Conservation (phyloP, 2,329 filamentous ascomycete species). For the Septoria linicola region DNA sequence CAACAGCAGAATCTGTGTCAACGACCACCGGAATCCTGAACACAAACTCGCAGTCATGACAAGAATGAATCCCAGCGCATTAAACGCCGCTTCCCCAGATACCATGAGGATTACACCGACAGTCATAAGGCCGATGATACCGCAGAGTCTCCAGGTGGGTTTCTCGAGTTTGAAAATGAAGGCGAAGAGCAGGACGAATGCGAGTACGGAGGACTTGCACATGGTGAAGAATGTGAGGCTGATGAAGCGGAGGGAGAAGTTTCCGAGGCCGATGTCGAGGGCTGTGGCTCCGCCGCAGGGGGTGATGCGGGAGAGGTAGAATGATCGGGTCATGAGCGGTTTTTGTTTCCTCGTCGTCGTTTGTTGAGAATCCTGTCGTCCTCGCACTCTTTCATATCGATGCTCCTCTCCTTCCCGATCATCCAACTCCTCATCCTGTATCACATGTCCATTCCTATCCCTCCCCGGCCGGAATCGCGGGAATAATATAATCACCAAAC, state of each 20-base stretch:
- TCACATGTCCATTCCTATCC: conserved; percentile 28
- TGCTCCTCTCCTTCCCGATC: conserved; percentile 16
- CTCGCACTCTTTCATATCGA: conserved; percentile 23
- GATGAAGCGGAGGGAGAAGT: conserved; percentile 94
- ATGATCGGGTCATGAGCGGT: conserved; percentile 77
- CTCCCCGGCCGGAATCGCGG: conserved; percentile 74
- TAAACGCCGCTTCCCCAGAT: conserved; percentile 87
- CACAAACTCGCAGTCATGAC: conserved; percentile 94
- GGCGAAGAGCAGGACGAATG: conserved; percentile 92
- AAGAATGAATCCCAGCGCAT: conserved; percentile 80
- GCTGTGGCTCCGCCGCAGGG: conserved; percentile 92
- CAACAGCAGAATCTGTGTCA: conserved; percentile 94
- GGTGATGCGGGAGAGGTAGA: conserved; percentile 87
- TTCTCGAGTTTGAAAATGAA: conserved; percentile 89
- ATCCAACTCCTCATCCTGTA: background rate
- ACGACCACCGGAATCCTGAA: conserved; percentile 93
- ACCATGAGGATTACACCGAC: conserved; percentile 97
- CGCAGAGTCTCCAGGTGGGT: conserved; percentile 79
- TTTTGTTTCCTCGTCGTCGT: conserved; percentile 42
- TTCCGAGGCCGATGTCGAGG: conserved; percentile 91
- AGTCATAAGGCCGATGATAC: conserved; percentile 90
- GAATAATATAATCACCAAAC: conserved; percentile 74
- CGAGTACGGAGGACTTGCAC: conserved; percentile 96
- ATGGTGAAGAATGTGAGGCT: conserved; percentile 98
- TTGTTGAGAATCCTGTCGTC: conserved; percentile 12